Percentiles rank a stretch among this genome's conserved stretches.
phyloP scores from a whole-genome alignment of 306 rosid genomes.

The Ziziphus jujuba region DNA sequence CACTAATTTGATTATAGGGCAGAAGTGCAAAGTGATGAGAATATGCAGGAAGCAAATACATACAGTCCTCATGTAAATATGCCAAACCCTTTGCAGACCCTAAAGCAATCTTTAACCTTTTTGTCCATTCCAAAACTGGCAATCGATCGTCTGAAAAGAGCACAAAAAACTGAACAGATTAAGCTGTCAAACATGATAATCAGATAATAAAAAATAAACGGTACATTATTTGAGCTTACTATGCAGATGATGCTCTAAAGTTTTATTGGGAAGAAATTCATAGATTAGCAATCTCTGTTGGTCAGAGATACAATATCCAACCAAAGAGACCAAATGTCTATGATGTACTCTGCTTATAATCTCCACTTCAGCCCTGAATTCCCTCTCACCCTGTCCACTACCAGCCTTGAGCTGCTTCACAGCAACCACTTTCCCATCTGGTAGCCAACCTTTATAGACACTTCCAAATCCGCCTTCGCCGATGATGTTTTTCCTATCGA shows the following conservation, averaged over 20 bases:
- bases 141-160: slow-evolving; percentile 45
- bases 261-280: slow-evolving; percentile 84
- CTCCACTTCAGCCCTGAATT: slow-evolving; percentile 88
- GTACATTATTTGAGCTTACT: slow-evolving; percentile 46
- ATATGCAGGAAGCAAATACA: slow-evolving; percentile 27
- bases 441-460: slow-evolving; percentile 73
- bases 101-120: slow-evolving; percentile 75
- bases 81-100: slow-evolving; percentile 94
- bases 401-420: slow-evolving; percentile 85
- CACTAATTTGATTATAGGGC: not conserved
- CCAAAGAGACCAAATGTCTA: slow-evolving; percentile 79
- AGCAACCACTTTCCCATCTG: slow-evolving; percentile 73
- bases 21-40: not conserved
- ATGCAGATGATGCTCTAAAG: slow-evolving; percentile 88
- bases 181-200: not conserved
- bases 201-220: not conserved
- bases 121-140: slow-evolving; percentile 76
- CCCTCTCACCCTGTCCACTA: slow-evolving; percentile 92
- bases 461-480: slow-evolving; percentile 95
- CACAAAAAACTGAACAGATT: not conserved
- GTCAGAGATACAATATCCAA: slow-evolving; percentile 80
- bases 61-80: slow-evolving; percentile 90
- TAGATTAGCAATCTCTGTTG: slow-evolving; percentile 73
- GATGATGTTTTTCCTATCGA: slow-evolving; percentile 60
- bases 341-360: slow-evolving; percentile 88